Evolutionary conservation across 805 yeast species (phyloP), one percentile per base, ranked within the genome.

Genomic region (Hemisphaericaspora nanyangensis): DNA sequence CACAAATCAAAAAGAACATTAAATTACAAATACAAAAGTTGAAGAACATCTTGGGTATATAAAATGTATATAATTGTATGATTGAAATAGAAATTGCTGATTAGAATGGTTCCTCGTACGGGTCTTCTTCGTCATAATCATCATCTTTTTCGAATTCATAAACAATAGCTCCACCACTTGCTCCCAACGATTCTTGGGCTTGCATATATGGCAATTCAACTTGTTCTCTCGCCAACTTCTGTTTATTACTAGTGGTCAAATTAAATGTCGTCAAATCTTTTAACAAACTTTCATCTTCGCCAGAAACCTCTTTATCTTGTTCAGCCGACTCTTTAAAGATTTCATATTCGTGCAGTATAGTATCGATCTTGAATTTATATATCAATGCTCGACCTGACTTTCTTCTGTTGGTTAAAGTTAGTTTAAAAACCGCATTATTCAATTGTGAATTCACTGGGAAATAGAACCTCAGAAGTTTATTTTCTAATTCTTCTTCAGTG

Each of bases 111-210:
- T 91, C 98, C 57, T 91, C 99, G 54, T 82, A 91, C 0, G 98
- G 97, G 61, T 91, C 99, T 51, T 93, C 98, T 58, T 91, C 99
- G 55, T 91, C 99, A 55, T 90, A 91, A 60, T 91, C 99, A 58
- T 91, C 99, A 59, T 91, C 98, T 55, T 90, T 87, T 53, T 93
- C 98, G 56, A 81, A 93, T 55, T 93, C 93, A 55, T 91, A 91
- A 4, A 91, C 95, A 49, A 93, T 90, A 1, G 99, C 97, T 15
- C 98, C 96, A 38, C 95, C 96, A 15, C 56, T 49, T 2, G 68
- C 55, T 0, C 75, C 75, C 35, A 77, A 65, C 25, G 79, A 76
- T 41, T 76, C 70, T 54, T 91, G 98, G 0, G 98, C 98, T 47
- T 84, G 85, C 68, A 91, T 65, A 58, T 71, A 91, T n/a, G 99